Evolutionary conservation across 2,329 filamentous ascomycete species (phyloP), one percentile per base, ranked within the genome.

Genomic region (Fusarium acutatum): DNA sequence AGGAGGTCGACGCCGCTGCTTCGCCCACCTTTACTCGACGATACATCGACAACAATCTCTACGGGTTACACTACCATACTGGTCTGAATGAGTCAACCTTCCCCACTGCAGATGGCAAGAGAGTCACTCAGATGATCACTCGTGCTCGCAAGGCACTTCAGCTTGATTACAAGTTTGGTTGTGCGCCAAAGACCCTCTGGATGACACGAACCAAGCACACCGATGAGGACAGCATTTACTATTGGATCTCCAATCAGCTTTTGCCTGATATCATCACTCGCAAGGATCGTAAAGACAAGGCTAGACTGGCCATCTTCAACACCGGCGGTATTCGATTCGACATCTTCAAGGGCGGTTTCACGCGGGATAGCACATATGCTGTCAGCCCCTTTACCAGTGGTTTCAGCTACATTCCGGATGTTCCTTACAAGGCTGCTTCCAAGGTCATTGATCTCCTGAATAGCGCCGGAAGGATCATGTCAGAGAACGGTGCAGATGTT

Each of bases 11-110:
- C 10, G 64, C 83, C 1, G 73, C 80, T 8, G 78, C 82, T 11
- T 81, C 82, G 0, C 83, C 90, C 47, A 87, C 85, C 4, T 98
- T 97, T 80, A 87, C 88, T 60, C 89, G 96, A 50, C 89, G 92
- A 67, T 98, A 98, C 82, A 96, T 98, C 69, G 96, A 98, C 83
- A 98, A 95, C 83, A 98, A 98, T 76, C 86, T 98, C 0, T 93
- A 90, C 69, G 96, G 95, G 2, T 88, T 97, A 67, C 88, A 95
- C 77, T 89, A 96, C 77, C 96, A 98, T 80, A 94, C 93, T 6
- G 89, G 89, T 1, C 89, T 93, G 35, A 91, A 96, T 75, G 86
- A 88, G 22, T 86, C 89, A 0, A 92, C 90, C 0, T 98, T 98
- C 79, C 87, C 90, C 4, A 98, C 96, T 0, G 85, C 91, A 20